A percentile compares a stretch with the other conserved stretches of the same genome.
phyloP scores from a whole-genome alignment of 2,329 filamentous ascomycete genomes.

The Ambrosiella cleistominuta region DNA sequence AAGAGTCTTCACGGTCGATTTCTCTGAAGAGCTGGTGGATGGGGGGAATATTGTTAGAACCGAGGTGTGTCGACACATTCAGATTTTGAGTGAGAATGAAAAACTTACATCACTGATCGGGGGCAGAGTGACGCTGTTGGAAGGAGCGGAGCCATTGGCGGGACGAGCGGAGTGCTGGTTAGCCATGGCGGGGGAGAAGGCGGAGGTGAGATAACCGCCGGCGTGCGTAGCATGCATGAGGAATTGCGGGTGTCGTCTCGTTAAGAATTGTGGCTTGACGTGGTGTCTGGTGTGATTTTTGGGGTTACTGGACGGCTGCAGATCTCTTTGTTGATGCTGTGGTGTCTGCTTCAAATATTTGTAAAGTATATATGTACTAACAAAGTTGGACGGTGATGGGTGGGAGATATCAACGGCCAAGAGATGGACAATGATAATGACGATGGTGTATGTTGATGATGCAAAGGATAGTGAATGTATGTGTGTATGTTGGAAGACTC shows the following conservation, averaged over 20 bases:
- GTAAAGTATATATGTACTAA: too few relatives aligned
- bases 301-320: too few relatives aligned
- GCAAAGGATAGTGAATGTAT: too few relatives aligned
- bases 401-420: too few relatives aligned
- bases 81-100: not conserved
- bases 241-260: not conserved
- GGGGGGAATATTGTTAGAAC: not conserved
- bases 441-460: too few relatives aligned
- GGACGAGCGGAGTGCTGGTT: not conserved
- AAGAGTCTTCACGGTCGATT: not conserved
- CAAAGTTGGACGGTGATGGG: too few relatives aligned
- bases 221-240: not conserved
- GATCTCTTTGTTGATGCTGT: too few relatives aligned
- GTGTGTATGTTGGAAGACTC: too few relatives aligned
- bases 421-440: too few relatives aligned
- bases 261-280: not conserved
- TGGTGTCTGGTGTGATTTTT: too few relatives aligned
- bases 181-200: not conserved
- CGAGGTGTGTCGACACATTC: too few relatives aligned
- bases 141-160: not conserved
- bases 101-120: not conserved
- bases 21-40: not conserved
- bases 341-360: too few relatives aligned
- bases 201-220: not conserved
- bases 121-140: not conserved